Percentiles rank a stretch among this genome's conserved stretches.
phyloP scores from a whole-genome alignment of 352 stramenopile genomes.

The Pythium myriotylum region DNA sequence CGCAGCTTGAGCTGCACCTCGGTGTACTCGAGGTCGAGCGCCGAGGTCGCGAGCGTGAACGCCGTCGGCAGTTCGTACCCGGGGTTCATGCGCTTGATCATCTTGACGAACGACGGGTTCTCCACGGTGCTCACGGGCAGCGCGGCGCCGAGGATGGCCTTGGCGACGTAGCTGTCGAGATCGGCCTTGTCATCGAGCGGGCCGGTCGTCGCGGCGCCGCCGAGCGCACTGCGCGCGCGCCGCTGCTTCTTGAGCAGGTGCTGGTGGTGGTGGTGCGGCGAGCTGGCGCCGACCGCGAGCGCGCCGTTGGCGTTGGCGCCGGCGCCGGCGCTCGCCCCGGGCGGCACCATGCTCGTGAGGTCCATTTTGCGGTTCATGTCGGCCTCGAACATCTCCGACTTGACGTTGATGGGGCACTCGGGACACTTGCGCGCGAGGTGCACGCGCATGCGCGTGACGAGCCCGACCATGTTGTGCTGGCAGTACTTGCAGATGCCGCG shows the following conservation, averaged over 20 bases:
- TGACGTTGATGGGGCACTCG: slow-evolving; percentile 48
- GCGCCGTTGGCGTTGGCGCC: slow-evolving; percentile 1
- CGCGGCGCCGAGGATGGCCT: slow-evolving; percentile 55
- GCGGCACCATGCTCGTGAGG: slow-evolving; percentile 22
- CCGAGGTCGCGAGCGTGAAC: slow-evolving; percentile 47
- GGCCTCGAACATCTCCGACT: slow-evolving; percentile 50
- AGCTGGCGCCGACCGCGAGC: background rate
- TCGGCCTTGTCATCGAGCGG: slow-evolving; percentile 55
- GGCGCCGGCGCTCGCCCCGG: background rate
- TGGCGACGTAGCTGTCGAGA: slow-evolving; percentile 58
- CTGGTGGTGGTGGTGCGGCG: slow-evolving; percentile 14
- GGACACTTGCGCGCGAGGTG: slow-evolving; percentile 65
- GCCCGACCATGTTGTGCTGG: slow-evolving; percentile 71
- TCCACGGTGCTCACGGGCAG: slow-evolving; percentile 62
- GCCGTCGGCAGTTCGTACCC: slow-evolving; percentile 54
- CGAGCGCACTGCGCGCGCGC: slow-evolving; percentile 11
- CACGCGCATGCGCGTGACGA: slow-evolving; percentile 66
- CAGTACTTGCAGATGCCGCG: slow-evolving; percentile 79
- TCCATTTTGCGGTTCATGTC: slow-evolving; percentile 46
- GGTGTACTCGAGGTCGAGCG: slow-evolving; percentile 65
- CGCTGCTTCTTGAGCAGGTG: slow-evolving; percentile 37
- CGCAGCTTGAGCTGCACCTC: slow-evolving; percentile 62
- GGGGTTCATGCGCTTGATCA: slow-evolving; percentile 64
- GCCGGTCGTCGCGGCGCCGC: slow-evolving; percentile 6
- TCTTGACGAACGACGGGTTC: slow-evolving; percentile 55